Percentiles rank a stretch among this genome's conserved stretches.
Conservation (phyloP, 305 asterid species). For the Caryopteris hybrid region DNA sequence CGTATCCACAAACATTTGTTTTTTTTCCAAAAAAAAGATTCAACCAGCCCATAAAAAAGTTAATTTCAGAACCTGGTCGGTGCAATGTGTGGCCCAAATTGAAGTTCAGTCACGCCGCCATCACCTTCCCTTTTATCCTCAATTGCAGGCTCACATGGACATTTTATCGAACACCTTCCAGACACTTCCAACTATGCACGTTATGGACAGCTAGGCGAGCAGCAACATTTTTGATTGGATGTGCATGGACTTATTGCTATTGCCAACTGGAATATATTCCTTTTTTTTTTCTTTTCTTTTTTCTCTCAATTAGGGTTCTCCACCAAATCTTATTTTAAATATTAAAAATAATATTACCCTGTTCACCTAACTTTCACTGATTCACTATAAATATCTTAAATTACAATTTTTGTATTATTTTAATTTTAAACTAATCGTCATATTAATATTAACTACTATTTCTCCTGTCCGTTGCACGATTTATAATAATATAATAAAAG, state of each 20-base stretch:
- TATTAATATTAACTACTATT: too few species aligned
- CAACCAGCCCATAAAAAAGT: neutral
- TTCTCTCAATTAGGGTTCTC: too few species aligned
- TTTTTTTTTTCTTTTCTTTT: neutral
- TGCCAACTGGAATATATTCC: conserved; percentile 21
- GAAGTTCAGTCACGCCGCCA: conserved; percentile 12
- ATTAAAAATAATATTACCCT: too few species aligned
- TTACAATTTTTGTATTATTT: too few species aligned
- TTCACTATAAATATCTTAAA: too few species aligned
- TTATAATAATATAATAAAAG: too few species aligned
- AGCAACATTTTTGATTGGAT: conserved; percentile 24
- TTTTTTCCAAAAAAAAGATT: neutral
- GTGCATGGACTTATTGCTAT: conserved; percentile 24
- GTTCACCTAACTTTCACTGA: too few species aligned
- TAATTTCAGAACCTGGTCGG: conserved; percentile 36
- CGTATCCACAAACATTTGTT: conserved; percentile 12
- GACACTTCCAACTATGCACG: conserved; percentile 38
- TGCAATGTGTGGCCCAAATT: conserved; percentile 36
- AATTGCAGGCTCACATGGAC: conserved; percentile 25
- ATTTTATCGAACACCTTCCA: conserved; percentile 23
- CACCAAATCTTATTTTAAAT: too few species aligned
- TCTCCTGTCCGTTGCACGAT: too few species aligned
- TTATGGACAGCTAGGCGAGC: conserved; percentile 38
- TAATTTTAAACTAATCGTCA: too few species aligned
- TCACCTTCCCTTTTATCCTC: neutral